Conservation (phyloP, 140 eudicot species). For the Anethum foeniculum region DNA sequence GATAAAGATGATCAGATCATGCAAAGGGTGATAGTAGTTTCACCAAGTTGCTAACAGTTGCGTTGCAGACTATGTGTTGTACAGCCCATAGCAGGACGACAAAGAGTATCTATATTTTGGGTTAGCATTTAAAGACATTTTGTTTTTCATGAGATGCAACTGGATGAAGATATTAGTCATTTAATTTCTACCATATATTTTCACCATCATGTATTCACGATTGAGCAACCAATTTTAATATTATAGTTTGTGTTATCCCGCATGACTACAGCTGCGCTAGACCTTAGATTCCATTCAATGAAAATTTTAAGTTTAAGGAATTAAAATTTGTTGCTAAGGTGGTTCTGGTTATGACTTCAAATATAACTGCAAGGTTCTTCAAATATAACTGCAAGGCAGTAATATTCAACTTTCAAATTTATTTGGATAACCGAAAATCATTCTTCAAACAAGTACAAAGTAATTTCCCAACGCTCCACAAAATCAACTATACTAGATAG, state of each 20-base stretch:
- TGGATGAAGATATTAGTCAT: background rate
- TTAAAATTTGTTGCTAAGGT: background rate
- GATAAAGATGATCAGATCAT: background rate
- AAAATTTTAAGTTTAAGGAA: background rate
- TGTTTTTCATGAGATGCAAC: background rate
- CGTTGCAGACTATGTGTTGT: background rate
- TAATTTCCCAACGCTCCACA: background rate
- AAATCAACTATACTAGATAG: background rate
- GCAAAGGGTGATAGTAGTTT: background rate
- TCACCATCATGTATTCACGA: background rate
- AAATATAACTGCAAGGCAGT: background rate
- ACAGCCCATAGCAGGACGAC: background rate
- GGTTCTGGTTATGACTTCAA: background rate
- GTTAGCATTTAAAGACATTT: too few relatives aligned
- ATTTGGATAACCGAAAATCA: background rate
- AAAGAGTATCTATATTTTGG: background rate
- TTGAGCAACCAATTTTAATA: background rate
- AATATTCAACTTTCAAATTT: background rate
- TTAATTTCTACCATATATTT: too few relatives aligned
- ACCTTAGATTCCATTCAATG: background rate
- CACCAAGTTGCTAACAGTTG: background rate
- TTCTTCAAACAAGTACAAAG: background rate
- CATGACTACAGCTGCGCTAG: background rate
- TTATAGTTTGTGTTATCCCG: background rate
- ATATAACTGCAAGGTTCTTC: background rate